phyloP scores from a whole-genome alignment of 2,329 filamentous ascomycete genomes.

The Epichloe coenophiala region DNA sequence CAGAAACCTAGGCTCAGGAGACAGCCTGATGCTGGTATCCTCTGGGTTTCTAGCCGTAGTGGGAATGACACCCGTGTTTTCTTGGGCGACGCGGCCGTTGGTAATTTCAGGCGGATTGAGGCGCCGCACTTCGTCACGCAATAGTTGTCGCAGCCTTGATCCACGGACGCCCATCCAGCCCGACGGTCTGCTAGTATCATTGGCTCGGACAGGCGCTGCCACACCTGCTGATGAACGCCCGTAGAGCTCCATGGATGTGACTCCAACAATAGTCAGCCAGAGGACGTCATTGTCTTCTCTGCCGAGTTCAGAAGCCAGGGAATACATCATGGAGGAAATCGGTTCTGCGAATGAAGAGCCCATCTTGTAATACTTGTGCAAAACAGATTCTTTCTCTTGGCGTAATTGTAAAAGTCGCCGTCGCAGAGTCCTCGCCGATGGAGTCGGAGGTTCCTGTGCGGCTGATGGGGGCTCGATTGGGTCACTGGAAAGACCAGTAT shows the following conservation, averaged over 20 bases:
- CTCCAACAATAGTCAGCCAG: conserved; percentile 89
- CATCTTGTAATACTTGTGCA: conserved; percentile 73
- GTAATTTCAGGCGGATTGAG: conserved; percentile 66
- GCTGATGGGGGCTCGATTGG: conserved; percentile 41
- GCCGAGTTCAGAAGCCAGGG: conserved; percentile 83
- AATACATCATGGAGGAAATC: conserved; percentile 88
- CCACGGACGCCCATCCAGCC: conserved; percentile 76
- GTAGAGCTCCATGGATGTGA: conserved; percentile 86
- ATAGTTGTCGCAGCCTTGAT: conserved; percentile 68
- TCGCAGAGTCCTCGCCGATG: conserved; percentile 59
- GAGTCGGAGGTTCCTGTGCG: conserved; percentile 44
- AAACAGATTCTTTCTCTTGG: conserved; percentile 59
- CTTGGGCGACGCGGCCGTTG: conserved; percentile 48
- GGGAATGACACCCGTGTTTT: conserved; percentile 70
- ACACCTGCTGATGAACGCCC: conserved; percentile 74
- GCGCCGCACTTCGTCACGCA: conserved; percentile 87
- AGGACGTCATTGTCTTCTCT: conserved; percentile 93
- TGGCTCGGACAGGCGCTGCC: conserved; percentile 43
- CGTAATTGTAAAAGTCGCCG: conserved; percentile 62
- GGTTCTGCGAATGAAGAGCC: conserved; percentile 91
- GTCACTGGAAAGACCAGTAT: conserved; percentile 33
- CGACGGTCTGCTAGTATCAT: conserved; percentile 41
- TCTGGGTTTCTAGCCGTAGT: conserved; percentile 80
- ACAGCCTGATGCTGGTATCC: conserved; percentile 82
- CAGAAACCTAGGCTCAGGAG: conserved; percentile 85